Conservation (phyloP, 306 rosid genomes). For the Pyrus communis region DNA sequence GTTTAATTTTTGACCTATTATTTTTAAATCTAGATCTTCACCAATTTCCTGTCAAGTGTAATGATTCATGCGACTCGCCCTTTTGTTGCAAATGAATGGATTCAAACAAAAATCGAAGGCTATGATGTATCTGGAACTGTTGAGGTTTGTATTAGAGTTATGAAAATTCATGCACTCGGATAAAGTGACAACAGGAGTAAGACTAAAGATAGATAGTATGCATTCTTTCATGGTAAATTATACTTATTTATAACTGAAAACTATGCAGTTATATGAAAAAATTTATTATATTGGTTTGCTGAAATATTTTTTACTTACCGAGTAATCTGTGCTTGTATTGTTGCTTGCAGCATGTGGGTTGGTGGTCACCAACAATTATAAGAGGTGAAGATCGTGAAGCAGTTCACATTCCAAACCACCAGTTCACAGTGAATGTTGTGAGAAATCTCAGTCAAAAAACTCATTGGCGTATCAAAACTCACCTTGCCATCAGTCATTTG, state of each 20-base stretch:
- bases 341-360: conserved; percentile 81
- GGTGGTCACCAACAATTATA: conserved; percentile 97
- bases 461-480: conserved; percentile 97
- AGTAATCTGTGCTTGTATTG: conserved; percentile 16
- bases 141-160: conserved; percentile 56
- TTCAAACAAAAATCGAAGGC: conserved; percentile 91
- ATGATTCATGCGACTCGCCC: conserved; percentile 98
- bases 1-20: conserved; percentile 12
- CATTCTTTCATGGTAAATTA: not conserved
- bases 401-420: conserved; percentile 93
- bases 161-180: not conserved
- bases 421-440: conserved; percentile 84
- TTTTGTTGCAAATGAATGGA: conserved; percentile 89
- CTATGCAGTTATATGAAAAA: not conserved
- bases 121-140: conserved; percentile 96
- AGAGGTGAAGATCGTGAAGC: conserved; percentile 99
- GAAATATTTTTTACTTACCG: not conserved
- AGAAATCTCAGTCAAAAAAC: conserved; percentile 87
- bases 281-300: not conserved
- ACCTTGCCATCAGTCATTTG: conserved; percentile 86
- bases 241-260: not conserved
- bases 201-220: not conserved
- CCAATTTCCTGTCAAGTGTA: conserved; percentile 92
- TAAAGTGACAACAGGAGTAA: not conserved
- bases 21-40: conserved; percentile 61